These are phyloP conservation scores for Abrus precatorius DNA, from an alignment of 306 rosid genomes.

Conservation along the genomic window DNA sequence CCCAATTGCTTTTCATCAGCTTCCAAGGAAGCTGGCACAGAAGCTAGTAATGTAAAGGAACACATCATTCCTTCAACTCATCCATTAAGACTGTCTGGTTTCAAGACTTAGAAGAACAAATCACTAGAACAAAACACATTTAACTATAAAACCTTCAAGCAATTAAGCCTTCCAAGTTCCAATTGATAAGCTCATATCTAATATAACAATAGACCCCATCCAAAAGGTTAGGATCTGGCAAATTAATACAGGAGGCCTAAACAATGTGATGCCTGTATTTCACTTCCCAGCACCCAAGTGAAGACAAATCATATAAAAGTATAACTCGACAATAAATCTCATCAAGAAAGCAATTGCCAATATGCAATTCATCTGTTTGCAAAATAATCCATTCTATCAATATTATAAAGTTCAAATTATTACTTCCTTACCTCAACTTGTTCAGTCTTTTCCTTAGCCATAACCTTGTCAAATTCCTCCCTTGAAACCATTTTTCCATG, in stretches of 20 bases:
- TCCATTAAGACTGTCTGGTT: background rate
- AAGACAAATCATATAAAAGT: background rate
- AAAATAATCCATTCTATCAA: conserved; percentile 30
- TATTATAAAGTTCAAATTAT: conserved; percentile 29
- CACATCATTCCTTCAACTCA: background rate
- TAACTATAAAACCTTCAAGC: background rate
- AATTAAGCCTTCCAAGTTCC: background rate
- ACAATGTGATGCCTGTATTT: background rate
- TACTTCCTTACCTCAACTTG: conserved; percentile 73
- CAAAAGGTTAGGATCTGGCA: background rate
- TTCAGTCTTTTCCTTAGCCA: conserved; percentile 77
- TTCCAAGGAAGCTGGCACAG: conserved; percentile 15
- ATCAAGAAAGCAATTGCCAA: conserved; percentile 18
- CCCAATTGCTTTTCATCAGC: background rate
- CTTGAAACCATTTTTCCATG: conserved; percentile 87
- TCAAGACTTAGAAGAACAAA: background rate
- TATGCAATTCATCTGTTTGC: conserved; percentile 13
- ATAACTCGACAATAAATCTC: conserved; percentile 21
- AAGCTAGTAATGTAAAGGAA: background rate
- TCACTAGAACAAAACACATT: background rate
- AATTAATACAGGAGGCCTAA: conserved; percentile 4
- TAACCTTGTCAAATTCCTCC: conserved; percentile 78
- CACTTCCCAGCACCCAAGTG: conserved; percentile 32
- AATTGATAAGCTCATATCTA: background rate
- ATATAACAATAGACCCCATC: background rate